Base-by-base conservation (phyloP, 768 basidiomycete genomes). In the Boletus rex-veris region DNA sequence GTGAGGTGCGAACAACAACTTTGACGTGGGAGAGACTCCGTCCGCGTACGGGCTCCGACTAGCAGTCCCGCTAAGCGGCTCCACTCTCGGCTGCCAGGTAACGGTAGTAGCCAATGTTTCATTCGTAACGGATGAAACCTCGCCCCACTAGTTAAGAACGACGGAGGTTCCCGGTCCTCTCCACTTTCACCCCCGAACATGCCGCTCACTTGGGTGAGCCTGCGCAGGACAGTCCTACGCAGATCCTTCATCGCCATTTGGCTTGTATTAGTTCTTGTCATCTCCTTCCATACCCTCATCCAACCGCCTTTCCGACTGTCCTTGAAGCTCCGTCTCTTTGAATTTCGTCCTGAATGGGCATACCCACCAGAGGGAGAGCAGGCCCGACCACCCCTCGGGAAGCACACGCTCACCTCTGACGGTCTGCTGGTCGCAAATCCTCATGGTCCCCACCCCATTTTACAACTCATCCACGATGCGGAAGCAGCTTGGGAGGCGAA, bases 391-490 rank as follows among this genome's bases (percentile, higher is more conserved):
- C 3, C 35, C 14, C 53, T 63, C 1, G 57, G 42, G 9, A 15
- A 41, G 11, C 73, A 75, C 40, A 55, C 49, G 1, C 50, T 62
- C 30, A 52, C 61, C 4, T 6, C 52, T 0, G 63, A 70, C 18
- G 75, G 75, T 1, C 53, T 74, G 16, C 61, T 75, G 8, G 43
- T 66, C n/a, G 70, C 70, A 52, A 71, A 75, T 45, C 64, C 66
- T 1, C 31, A 65, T 4, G 71, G 70, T 1, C 59, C 67, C 2
- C 77, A 80, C 57, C 79, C 78, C 2, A 74, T 80, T 18, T 71
- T 71, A 42, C 72, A 74, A 38, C 64, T 80, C 26, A 74, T 78
- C 15, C 56, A 53, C 26, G 57, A 67, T 16, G 75, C 76, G 0
- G 69, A 75, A 54, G 38, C 54, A 3, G 60, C 63, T 24, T 80